Base-by-base conservation (phyloP, 2,329 filamentous ascomycete species). In the Botrytis medusae region DNA sequence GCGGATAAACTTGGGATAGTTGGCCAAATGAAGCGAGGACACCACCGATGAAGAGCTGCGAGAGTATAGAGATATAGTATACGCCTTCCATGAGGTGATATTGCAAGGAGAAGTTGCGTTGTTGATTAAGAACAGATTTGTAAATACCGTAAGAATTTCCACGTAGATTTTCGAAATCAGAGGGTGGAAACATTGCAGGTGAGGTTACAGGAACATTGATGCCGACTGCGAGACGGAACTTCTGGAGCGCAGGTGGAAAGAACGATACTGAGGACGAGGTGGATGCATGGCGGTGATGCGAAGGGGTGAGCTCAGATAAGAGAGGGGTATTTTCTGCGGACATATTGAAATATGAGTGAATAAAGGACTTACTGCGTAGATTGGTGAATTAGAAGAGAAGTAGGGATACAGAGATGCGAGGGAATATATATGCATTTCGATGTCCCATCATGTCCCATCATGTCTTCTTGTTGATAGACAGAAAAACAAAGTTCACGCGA, bases 1-100 rank as follows among this genome's bases (percentile, higher is more conserved):
- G 83, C 29, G 87, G 80, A 75, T 90, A 85, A 25, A 85, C 82
- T 2, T 86, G 83, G 25, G 85, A 83, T 0, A 79, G 78, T 0
- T 86, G 82, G 0, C 86, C 85, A 14, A 87, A 79, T 0, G 84
- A 82, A 1, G 86, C 86, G 20, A 88, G 80, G 0, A 81, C 81
- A 0, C 86, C 86, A 5, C 84, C 85, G 64, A 86, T 82, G 57
- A 87, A 77, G 61, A 87, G 83, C 75, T 87, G 85, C 1, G 80
- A 76, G 57, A 86, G 80, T 75, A 87, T 83, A 54, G 82, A 82
- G 1, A 80, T 32, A 76, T 86, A 86, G 57, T 87, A 79, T 16
- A 85, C 65, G 0, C 77, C 72, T 54, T 81, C 81, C 16, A 85
- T 77, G 0, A 82, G 20, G 0, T 77, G 77, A 75, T 83, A 83